Percentiles rank a stretch among this genome's conserved stretches.
Conservation (phyloP, 1,284 basidiomycete genomes). For the Tylopilus microsporus region DNA sequence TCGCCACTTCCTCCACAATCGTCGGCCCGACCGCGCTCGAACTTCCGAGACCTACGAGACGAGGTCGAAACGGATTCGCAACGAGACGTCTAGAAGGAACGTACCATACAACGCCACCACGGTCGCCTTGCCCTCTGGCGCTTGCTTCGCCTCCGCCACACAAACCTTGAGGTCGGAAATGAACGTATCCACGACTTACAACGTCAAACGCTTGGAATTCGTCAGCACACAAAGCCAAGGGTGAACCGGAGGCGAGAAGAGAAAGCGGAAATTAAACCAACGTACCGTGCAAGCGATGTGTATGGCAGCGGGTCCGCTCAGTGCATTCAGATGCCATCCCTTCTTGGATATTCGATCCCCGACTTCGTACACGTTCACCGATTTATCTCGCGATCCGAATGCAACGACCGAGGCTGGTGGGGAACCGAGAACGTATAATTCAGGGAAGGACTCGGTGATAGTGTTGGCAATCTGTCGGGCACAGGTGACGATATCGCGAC, state of each 20-base stretch:
- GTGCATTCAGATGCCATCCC: slow-evolving; percentile 89
- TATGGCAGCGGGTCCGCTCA: slow-evolving; percentile 75
- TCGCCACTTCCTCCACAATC: slow-evolving; percentile 83
- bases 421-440: slow-evolving; percentile 82
- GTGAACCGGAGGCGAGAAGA: not conserved
- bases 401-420: slow-evolving; percentile 90
- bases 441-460: slow-evolving; percentile 66
- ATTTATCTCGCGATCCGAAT: slow-evolving; percentile 63
- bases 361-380: slow-evolving; percentile 76
- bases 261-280: slow-evolving; percentile 8
- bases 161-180: slow-evolving; percentile 78
- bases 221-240: not conserved
- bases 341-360: slow-evolving; percentile 83
- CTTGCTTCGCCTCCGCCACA: slow-evolving; percentile 57
- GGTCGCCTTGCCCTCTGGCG: slow-evolving; percentile 62
- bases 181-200: slow-evolving; percentile 72
- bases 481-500: slow-evolving; percentile 75
- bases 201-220: slow-evolving; percentile 60
- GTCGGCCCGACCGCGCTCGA: slow-evolving; percentile 83
- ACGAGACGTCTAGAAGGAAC: not conserved
- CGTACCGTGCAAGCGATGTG: slow-evolving; percentile 93
- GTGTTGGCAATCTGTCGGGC: slow-evolving; percentile 64
- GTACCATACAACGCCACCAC: slow-evolving; percentile 83
- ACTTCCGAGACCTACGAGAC: slow-evolving; percentile 69
- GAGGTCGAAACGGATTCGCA: too few species aligned